Percentiles rank a stretch among this genome's conserved stretches.
Evolutionary conservation across 1,284 basidiomycete genomes (phyloP).

Genomic region (Serendipita sp.): DNA sequence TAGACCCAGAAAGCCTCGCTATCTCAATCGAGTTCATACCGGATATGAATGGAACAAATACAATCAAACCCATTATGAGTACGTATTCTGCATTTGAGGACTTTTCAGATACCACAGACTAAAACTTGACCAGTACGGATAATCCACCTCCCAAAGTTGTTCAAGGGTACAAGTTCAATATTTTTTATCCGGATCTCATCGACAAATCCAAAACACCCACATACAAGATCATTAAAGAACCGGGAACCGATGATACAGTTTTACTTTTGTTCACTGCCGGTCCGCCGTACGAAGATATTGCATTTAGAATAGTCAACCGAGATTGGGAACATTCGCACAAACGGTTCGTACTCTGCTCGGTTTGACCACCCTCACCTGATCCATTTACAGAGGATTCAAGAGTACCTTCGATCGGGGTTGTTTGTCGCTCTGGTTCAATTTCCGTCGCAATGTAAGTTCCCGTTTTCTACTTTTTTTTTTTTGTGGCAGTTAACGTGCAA

Average conservation of each 20-base stretch:
- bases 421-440: constrained; percentile 76
- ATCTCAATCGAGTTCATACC: constrained; percentile 99
- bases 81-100: constrained; percentile 23
- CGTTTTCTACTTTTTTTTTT: neutral
- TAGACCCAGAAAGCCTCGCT: constrained; percentile 92
- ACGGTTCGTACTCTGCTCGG: constrained; percentile 32
- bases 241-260: constrained; percentile 88
- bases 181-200: constrained; percentile 91
- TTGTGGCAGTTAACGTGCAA: neutral
- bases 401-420: constrained; percentile 80
- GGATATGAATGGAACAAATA: constrained; percentile 99
- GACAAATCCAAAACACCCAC: constrained; percentile 94
- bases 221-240: constrained; percentile 84
- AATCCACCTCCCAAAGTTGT: constrained; percentile 97
- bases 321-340: constrained; percentile 99
- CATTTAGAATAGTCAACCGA: constrained; percentile 92
- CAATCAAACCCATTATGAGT: constrained; percentile 98
- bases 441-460: constrained; percentile 63
- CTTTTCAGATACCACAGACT: constrained; percentile 8
- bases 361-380: constrained; percentile 9
- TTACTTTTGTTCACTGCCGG: constrained; percentile 90
- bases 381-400: constrained; percentile 50
- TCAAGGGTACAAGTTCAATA: constrained; percentile 97
- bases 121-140: constrained; percentile 48
- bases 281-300: constrained; percentile 97